Percentiles rank a stretch among this genome's conserved stretches.
Evolutionary conservation across 1,139 yeast genomes (phyloP).

Genomic region (Candida glucosophila): DNA sequence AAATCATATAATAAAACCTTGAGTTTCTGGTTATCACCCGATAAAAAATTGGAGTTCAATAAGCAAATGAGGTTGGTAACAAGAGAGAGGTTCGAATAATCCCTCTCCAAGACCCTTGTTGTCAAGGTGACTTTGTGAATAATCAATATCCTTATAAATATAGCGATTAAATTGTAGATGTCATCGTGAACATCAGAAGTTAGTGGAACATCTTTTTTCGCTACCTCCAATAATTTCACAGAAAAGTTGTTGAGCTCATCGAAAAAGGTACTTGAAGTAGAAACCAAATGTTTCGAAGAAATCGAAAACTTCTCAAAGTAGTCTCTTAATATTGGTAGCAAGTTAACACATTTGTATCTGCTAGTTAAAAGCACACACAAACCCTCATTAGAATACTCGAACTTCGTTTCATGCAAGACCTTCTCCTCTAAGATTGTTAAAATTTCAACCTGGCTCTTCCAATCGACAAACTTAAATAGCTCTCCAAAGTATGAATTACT

Average conservation of each 20-base stretch:
- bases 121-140: slow-evolving; percentile 44
- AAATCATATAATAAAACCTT: slow-evolving; percentile 58
- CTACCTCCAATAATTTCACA: slow-evolving; percentile 10
- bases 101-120: slow-evolving; percentile 21
- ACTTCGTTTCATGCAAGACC: slow-evolving; percentile 14
- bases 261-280: slow-evolving; percentile 13
- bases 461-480: slow-evolving; percentile 22
- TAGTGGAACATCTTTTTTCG: slow-evolving; percentile 6
- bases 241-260: slow-evolving; percentile 12
- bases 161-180: slow-evolving; percentile 18
- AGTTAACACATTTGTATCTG: slow-evolving; percentile 5
- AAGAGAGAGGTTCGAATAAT: slow-evolving; percentile 35
- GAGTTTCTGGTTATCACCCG: slow-evolving; percentile 36
- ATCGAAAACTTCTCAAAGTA: slow-evolving; percentile 32
- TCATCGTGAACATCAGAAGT: slow-evolving; percentile 5
- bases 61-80: slow-evolving; percentile 38
- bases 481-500: slow-evolving; percentile 35
- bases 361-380: slow-evolving; percentile 24
- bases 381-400: slow-evolving; percentile 5
- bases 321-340: slow-evolving; percentile 26
- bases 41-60: slow-evolving; percentile 33
- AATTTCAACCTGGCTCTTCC: slow-evolving; percentile 21
- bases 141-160: slow-evolving; percentile 49
- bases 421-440: slow-evolving; percentile 21
- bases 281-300: slow-evolving; percentile 16